A percentile compares a stretch with the other conserved stretches of the same genome.
These are phyloP conservation scores for Pythium phragmitis DNA, from an alignment of 352 stramenopile species.

Conservation along the genomic window DNA sequence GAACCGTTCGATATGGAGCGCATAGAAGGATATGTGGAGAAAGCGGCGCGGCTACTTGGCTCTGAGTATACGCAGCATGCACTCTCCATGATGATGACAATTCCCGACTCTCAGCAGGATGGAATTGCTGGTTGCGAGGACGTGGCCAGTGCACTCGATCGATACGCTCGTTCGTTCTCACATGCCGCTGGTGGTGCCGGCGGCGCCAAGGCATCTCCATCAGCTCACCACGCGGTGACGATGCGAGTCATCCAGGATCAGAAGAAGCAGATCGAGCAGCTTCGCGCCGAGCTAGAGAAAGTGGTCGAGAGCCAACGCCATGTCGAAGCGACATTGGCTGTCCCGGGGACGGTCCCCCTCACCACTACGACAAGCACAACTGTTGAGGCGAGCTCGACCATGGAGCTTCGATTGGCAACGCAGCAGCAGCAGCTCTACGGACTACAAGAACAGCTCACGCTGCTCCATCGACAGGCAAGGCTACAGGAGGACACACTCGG, in stretches of 20 bases:
- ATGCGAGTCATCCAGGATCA: slow-evolving; percentile 30
- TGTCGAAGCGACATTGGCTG: slow-evolving; percentile 27
- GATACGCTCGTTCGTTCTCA: slow-evolving; percentile 61
- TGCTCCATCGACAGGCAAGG: slow-evolving; percentile 38
- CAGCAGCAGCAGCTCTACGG: slow-evolving; percentile 28
- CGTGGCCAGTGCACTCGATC: slow-evolving; percentile 31
- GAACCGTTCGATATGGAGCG: slow-evolving; percentile 53
- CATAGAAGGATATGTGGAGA: slow-evolving; percentile 49
- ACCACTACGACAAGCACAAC: neutral
- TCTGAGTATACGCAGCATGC: slow-evolving; percentile 76
- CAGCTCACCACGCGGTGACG: slow-evolving; percentile 15
- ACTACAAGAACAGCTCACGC: slow-evolving; percentile 36
- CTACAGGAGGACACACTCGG: slow-evolving; percentile 39
- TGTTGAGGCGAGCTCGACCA: neutral
- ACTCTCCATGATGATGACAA: slow-evolving; percentile 37
- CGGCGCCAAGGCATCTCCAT: slow-evolving; percentile 21
- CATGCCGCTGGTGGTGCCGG: slow-evolving; percentile 29
- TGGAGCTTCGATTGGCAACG: slow-evolving; percentile 21
- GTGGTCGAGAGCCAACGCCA: slow-evolving; percentile 44
- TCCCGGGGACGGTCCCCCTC: no score
- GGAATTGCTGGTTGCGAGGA: slow-evolving; percentile 18
- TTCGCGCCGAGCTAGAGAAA: slow-evolving; percentile 40
- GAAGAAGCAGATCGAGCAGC: slow-evolving; percentile 44
- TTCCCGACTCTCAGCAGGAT: neutral
- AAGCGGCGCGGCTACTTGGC: slow-evolving; percentile 48